Conservation (phyloP, 345 rosid genomes). For the Corchorus olitorius region DNA sequence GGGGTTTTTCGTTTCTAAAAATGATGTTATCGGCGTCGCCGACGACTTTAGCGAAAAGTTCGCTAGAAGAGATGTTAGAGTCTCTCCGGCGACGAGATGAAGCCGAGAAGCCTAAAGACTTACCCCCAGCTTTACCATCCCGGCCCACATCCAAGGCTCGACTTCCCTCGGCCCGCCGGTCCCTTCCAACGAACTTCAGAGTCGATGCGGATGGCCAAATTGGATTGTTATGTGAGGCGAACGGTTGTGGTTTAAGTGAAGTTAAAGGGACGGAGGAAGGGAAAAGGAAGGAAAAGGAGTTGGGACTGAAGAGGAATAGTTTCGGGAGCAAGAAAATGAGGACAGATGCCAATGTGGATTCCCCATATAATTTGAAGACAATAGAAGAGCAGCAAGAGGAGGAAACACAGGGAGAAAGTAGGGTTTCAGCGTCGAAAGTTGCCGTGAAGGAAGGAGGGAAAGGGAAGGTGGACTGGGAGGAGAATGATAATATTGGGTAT, state of each 20-base stretch:
- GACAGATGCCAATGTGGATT: conserved; percentile 53
- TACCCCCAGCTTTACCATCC: conserved; percentile 90
- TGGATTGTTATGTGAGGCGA: neutral
- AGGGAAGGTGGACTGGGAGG: conserved; percentile 50
- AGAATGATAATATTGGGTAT: conserved; percentile 64
- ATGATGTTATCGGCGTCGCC: conserved; percentile 92
- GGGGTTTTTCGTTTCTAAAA: neutral
- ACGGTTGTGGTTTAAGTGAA: conserved; percentile 21
- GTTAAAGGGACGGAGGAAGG: conserved; percentile 42
- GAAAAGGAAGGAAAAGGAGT: conserved; percentile 56
- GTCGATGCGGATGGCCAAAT: conserved; percentile 15
- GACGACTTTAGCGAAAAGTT: conserved; percentile 60
- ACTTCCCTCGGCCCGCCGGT: conserved; percentile 74
- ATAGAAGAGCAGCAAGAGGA: conserved; percentile 34
- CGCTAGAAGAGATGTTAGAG: conserved; percentile 96
- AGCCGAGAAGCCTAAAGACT: conserved; percentile 65
- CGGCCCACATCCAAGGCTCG: conserved; percentile 86
- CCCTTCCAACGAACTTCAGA: conserved; percentile 56
- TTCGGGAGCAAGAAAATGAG: conserved; percentile 86
- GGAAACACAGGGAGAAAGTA: conserved; percentile 9
- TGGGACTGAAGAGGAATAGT: conserved; percentile 43
- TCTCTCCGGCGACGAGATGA: conserved; percentile 74
- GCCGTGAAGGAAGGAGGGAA: conserved; percentile 24
- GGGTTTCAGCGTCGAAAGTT: conserved; percentile 14
- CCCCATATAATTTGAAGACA: conserved; percentile 50